Base-by-base conservation (phyloP, 257 asterid genomes). In the Jasminum sambac region DNA sequence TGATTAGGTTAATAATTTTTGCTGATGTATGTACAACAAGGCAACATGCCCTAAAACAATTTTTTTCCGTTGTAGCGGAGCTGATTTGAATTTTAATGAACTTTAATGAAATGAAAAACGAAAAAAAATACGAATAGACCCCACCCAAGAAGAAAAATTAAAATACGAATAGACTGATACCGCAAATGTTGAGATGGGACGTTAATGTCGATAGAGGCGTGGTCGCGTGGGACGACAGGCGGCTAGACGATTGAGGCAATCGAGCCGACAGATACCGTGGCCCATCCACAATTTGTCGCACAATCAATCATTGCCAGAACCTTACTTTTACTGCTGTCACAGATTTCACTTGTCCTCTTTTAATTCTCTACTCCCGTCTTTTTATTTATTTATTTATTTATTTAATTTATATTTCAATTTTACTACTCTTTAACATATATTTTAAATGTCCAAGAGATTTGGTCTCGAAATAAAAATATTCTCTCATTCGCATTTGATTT, bases 201-300 rank as follows among this genome's bases (percentile, higher is more conserved):
- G 30, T 23, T 66, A 25, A n/a, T n/a, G 58, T 50, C 60, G 26
- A 19, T 17, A 14, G 6, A 11, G 63, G 17, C 12, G 44, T 5
- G 41, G 17, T 11, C 13, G 7, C 13, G 52, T 40, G 41, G 48
- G 59, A 11, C 5, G 23, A 39, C 50, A 34, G 55, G 6, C 43
- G 8, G 17, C 1, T 43, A 4, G 23, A 21, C 19, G 52, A 44
- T 26, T 7, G 55, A 42, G 60, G 16, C 16, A 34, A 46, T 24
- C 24, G 21, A n/a, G 80, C 76, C 80, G 89, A 82, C 89, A 84
- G 70, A 30, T 34, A 68, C 41, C 77, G 83, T 75, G 81, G 81
- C 84, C 61, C 68, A 40, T 52, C 50, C 25, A 8, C 42, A 10
- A 10, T 11, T 43, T 43, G n/a, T 21, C 4, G 62, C 62, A 10